Conservation (phyloP, 176 grass and related monocot genomes). For the Oryza glaberrima region DNA sequence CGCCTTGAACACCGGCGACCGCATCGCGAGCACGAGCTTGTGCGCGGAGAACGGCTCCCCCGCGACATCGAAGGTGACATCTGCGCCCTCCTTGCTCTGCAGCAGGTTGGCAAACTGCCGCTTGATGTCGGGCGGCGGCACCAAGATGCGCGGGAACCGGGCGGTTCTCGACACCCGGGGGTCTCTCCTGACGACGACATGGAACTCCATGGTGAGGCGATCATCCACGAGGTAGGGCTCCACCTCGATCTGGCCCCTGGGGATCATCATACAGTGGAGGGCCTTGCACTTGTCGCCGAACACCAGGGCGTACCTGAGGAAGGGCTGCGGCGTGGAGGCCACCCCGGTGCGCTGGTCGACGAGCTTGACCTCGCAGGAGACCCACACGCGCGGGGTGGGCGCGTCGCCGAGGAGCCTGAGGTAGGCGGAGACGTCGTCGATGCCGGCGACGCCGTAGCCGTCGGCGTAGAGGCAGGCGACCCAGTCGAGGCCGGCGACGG, state of each 20-base stretch:
- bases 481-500: neutral
- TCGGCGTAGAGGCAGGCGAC: neutral
- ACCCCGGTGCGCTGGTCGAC: neutral
- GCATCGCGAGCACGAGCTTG: constrained; percentile 36
- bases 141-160: neutral
- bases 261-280: neutral
- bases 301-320: too few relatives aligned
- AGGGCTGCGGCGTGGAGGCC: neutral
- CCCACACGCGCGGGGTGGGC: too few relatives aligned
- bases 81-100: neutral
- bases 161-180: neutral
- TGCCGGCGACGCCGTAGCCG: neutral
- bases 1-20: constrained; percentile 39
- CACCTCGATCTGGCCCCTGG: neutral
- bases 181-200: neutral
- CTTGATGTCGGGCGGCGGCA: neutral
- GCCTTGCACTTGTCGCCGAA: too few relatives aligned
- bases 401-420: neutral
- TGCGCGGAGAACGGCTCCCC: constrained; percentile 20
- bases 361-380: neutral
- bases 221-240: neutral
- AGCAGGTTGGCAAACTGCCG: neutral
- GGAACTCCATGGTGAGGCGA: neutral
- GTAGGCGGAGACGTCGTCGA: neutral
- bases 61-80: constrained; percentile 35